phyloP scores from a whole-genome alignment of 176 grass and related monocot genomes.

The Ensete ventricosum region DNA sequence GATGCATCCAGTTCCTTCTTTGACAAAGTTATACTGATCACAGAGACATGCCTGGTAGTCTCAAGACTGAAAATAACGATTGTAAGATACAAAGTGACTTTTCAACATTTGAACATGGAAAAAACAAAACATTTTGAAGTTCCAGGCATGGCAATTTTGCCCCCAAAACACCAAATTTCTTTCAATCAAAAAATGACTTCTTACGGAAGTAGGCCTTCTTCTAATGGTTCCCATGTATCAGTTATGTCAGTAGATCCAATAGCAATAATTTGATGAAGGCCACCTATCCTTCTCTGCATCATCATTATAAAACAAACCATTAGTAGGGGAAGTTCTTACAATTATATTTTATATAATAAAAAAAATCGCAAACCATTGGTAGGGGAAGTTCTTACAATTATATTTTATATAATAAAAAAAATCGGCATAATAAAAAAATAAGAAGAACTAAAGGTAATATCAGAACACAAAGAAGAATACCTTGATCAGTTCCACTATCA shows the following conservation, averaged over 20 bases:
- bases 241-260: conserved; percentile 78
- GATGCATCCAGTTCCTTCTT: conserved; percentile 78
- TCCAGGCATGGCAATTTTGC: too few species aligned
- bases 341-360: not conserved
- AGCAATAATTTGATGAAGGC: conserved; percentile 61
- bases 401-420: not conserved
- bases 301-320: conserved; percentile 2
- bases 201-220: conserved; percentile 90
- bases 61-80: conserved; percentile 48
- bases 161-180: too few species aligned
- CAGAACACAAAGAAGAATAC: conserved; percentile 13
- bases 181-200: not conserved
- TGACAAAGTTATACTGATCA: conserved; percentile 84
- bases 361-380: not conserved
- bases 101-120: too few species aligned
- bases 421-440: conserved; percentile 9
- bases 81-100: too few species aligned
- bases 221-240: conserved; percentile 86
- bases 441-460: not conserved
- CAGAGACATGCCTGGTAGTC: conserved; percentile 90
- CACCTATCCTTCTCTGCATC: conserved; percentile 65
- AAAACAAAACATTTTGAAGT: too few species aligned
- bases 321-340: too few species aligned
- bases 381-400: too few species aligned
- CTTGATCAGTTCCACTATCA: conserved; percentile 86